Evolutionary conservation across 140 eudicot species (phyloP), one percentile per base, ranked within the genome.

Genomic region (Erigeron philadelphicus): DNA sequence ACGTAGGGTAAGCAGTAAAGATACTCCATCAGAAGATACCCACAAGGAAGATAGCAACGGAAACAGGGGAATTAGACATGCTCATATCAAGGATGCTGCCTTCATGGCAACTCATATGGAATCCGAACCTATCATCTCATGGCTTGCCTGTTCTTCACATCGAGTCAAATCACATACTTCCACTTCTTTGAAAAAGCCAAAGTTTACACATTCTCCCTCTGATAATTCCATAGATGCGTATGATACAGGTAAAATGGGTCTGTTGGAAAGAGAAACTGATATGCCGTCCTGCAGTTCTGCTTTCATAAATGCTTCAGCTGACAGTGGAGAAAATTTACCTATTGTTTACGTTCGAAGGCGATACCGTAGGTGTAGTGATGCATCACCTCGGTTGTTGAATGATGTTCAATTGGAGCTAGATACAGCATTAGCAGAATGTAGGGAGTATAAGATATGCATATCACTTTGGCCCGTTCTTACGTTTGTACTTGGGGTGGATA

Each of bases 291-390:
- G 71, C 66, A 68, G n/a, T 76, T 68, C 78, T 77, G 70, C 71
- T 38, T 71, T 75, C 19, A 47, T 66, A n/a, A 76, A 68, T 35
- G 64, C 63, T 31, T 73, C 82, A 71, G 41, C 49, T 19, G 80
- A 78, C 75, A 68, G 76, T 41, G 75, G 75, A 61, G 84, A 68
- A 58, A 72, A 72, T 47, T 8, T 67, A 62, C 88, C 88, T 0
- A 47, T 87, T 75, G 99, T 94, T 76, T 92, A 92, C 70, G 81
- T 82, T 25, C 80, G 98, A 78, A 81, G 86, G 76, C 84, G 88
- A 35, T 71, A 23, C 64, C 80, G 73, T 64, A 85, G 79, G 79
- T 72, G 44, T 59, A 61, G 67, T 54, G 79, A 68, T 56, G 50
- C 64, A 57, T 73, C 54, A 57, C 31, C 71, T 70, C 82, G 87